Conservation (phyloP, 192 early-diverging fungal genomes). For the Hyaloraphidium curvatum region DNA sequence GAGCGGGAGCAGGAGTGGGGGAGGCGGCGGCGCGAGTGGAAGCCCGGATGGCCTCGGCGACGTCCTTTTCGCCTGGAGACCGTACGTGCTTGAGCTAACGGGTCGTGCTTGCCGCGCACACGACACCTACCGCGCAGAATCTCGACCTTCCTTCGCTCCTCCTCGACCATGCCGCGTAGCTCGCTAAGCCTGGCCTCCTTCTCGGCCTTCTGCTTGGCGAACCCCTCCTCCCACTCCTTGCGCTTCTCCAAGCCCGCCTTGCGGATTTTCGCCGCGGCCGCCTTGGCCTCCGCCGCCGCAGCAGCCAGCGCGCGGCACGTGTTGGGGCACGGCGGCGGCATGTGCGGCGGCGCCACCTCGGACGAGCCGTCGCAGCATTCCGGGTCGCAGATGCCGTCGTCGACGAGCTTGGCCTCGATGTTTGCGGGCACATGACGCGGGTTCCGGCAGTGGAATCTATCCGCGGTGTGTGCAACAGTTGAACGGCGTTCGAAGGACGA, state of each 20-base stretch:
- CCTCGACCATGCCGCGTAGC: constrained; percentile 7
- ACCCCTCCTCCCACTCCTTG: constrained; percentile 10
- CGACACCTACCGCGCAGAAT: too few relatives aligned
- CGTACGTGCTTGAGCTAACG: too few relatives aligned
- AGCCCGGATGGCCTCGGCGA: too few relatives aligned
- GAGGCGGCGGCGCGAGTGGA: not conserved
- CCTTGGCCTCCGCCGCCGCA: too few relatives aligned
- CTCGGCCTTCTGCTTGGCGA: constrained; percentile 7
- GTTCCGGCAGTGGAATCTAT: constrained; percentile 76
- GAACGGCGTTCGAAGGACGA: too few relatives aligned
- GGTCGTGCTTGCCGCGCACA: too few relatives aligned
- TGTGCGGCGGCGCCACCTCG: too few relatives aligned
- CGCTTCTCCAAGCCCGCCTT: constrained; percentile 5
- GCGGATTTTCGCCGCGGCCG: too few relatives aligned
- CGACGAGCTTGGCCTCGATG: constrained; percentile 55
- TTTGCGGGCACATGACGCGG: constrained; percentile 41
- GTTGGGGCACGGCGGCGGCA: constrained; percentile 44
- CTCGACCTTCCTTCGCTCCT: constrained; percentile 10
- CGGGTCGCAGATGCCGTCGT: constrained; percentile 87
- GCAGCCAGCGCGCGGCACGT: too few relatives aligned
- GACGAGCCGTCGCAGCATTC: constrained; percentile 95
- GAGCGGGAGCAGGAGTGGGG: not conserved
- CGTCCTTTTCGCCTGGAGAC: too few relatives aligned
- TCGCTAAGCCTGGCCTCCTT: constrained; percentile 10
- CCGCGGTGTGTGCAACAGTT: too few relatives aligned